Evolutionary conservation across 1,284 basidiomycete species (phyloP), one percentile per base, ranked within the genome.

Genomic region (Cryptococcus sp.): DNA sequence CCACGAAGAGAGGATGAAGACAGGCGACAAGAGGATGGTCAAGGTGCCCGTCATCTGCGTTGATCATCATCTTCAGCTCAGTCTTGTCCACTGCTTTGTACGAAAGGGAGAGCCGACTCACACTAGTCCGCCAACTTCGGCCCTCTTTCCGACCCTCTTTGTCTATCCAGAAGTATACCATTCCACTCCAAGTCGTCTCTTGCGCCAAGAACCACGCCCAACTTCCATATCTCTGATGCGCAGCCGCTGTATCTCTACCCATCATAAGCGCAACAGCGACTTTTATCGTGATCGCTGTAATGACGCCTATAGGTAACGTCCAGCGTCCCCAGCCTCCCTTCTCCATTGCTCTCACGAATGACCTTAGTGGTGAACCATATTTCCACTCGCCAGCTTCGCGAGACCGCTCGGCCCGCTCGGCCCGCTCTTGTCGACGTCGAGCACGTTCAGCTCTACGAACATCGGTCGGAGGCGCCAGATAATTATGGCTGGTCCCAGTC

Each of bases 281-380:
- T 50, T 58, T 64, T 11, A 64, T 39, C 20, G 66, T 7, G n/a
- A 34, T 51, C 10, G 59, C 55, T 29, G 22, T 57, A 2, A 54
- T 40, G 37, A 66, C 41, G 23, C 61, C 61, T 10, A 64, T 17
- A 13, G 41, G 37, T 29, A 66, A 20, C 16, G 29, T 55, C 59
- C 54, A 58, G n/a, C 49, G 15, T 5, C 50, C 48, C 20, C 51
- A 25, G 3, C 60, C 64, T 3, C 43, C 39, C 19, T 22, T 37
- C 6, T 46, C 40, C 51, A 63, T 57, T 52, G 52, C 65, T 40
- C 68, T 52, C n/a, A 67, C 52, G 41, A 44, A 61, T 17, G 50
- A 50, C 44, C 68, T 54, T 3, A 68, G 40, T 5, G 63, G 63
- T 20, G 57, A 61, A 44, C 65, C 63, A 46, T 58, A 70, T 39